These are phyloP conservation scores for Solanum chilense DNA, from an alignment of 257 asterid genomes.

Conservation along the genomic window DNA sequence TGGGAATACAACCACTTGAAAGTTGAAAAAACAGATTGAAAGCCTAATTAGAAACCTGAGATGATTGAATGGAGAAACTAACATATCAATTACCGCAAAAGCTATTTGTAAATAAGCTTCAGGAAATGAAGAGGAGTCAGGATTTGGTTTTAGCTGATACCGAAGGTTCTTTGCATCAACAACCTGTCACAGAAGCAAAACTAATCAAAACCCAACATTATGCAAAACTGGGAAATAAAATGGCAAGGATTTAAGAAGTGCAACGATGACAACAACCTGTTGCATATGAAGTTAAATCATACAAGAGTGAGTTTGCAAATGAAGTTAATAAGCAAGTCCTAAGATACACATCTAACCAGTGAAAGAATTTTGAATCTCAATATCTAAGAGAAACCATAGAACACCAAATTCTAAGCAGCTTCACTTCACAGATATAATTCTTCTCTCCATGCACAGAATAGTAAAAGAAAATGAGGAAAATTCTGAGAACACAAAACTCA, in stretches of 20 bases:
- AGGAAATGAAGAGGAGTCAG: slow-evolving; percentile 73
- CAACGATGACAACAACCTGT: neutral
- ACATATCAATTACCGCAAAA: slow-evolving; percentile 53
- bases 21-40: neutral
- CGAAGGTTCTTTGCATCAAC: slow-evolving; percentile 96
- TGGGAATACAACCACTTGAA: neutral
- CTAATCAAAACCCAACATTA: neutral
- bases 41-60: neutral
- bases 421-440: neutral
- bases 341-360: neutral
- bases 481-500: slow-evolving; percentile 23
- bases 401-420: neutral
- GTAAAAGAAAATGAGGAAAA: neutral
- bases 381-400: neutral
- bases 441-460: neutral
- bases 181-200: slow-evolving; percentile 39
- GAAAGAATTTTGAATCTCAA: no score
- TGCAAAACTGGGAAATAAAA: neutral
- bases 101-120: slow-evolving; percentile 95
- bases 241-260: neutral
- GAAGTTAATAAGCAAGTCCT: neutral
- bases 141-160: slow-evolving; percentile 68
- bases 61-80: neutral
- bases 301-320: neutral
- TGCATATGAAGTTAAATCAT: neutral